Base-by-base conservation (phyloP, 371 early-diverging fungal genomes). In the Apophysomyces ossiformis region DNA sequence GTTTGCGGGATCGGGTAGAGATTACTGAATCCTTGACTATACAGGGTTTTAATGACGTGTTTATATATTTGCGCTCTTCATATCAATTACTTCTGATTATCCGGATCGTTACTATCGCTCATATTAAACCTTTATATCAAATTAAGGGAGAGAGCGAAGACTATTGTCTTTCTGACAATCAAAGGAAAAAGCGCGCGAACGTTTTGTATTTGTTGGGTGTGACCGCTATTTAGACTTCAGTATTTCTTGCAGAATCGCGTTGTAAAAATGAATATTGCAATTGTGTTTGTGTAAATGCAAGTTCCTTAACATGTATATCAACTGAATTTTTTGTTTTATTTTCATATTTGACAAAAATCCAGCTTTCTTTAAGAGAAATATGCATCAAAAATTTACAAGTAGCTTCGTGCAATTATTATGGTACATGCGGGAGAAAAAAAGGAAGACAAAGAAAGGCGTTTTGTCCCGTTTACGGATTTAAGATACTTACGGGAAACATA, bases 341-440 rank as follows among this genome's bases (percentile, higher is more conserved):
- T 41, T 41, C 41, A 13, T 11, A 41, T 8, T 41, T 11, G 41
- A 41, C 41, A 41, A 41, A 11, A 11, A 13, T 1, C 11, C 41
- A 41, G 8, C 41, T 41, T 41, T 41, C 8, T 41, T 11, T 41
- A 41, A 41, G 8, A 41, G 41, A 41, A 11, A 11, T 47, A 50
- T 50, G 54, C 54, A 21, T 50, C 54, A 50, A 50, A 50, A n/a
- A 50, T 50, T 50, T 50, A 50, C 54, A 50, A 50, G 9, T 50
- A 50, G 11, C 9, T 11, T 26, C 18, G 54, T 50, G 54, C 54
- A 9, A 50, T 21, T 50, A 26, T 21, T 50, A 50, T 50, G 54
- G 54, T 50, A 50, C 54, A 50, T 50, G 21, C 9, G 16, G 54
- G 21, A 50, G 9, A 50, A 16, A 16, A 21, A 21, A 45, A 45